phyloP scores from a whole-genome alignment of 495 filamentous ascomycete genomes.

The Penicillium bialowiezense region DNA sequence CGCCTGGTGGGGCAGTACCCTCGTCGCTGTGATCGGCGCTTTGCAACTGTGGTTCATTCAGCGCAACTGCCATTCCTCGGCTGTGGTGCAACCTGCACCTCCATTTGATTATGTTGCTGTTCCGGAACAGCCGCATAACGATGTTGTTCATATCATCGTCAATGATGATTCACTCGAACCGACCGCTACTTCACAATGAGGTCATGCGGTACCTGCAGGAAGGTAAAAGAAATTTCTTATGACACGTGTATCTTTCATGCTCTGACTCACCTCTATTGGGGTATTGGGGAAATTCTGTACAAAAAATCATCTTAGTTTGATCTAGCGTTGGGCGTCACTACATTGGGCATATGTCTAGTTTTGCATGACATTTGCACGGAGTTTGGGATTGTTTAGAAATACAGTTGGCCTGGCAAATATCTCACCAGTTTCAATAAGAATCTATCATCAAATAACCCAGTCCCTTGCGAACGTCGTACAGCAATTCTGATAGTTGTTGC shows the following conservation, averaged over 20 bases:
- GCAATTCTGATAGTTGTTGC: background rate
- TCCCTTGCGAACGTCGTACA: background rate
- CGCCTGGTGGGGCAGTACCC: conserved; percentile 72
- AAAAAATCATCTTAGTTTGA: no score
- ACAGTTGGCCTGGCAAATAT: no score
- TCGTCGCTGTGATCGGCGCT: conserved; percentile 67
- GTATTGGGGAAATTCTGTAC: no score
- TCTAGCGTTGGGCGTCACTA: no score
- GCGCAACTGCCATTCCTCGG: conserved; percentile 43
- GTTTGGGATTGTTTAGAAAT: background rate
- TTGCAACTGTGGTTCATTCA: conserved; percentile 66
- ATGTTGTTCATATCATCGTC: conserved; percentile 40
- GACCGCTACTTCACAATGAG: background rate
- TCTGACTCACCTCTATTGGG: no score
- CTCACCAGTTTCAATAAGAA: no score
- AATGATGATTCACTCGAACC: conserved; percentile 16
- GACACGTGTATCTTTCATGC: no score
- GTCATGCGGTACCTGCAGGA: no score
- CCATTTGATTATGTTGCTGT: conserved; percentile 26
- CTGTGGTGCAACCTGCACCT: conserved; percentile 31
- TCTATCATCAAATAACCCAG: no score
- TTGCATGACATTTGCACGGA: background rate
- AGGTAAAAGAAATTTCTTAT: no score
- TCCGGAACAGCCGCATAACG: conserved; percentile 21
- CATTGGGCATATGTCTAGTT: background rate